Evolutionary conservation across 495 filamentous ascomycete genomes (phyloP), one percentile per base, ranked within the genome.

Genomic region (Annulohypoxylon nitens): DNA sequence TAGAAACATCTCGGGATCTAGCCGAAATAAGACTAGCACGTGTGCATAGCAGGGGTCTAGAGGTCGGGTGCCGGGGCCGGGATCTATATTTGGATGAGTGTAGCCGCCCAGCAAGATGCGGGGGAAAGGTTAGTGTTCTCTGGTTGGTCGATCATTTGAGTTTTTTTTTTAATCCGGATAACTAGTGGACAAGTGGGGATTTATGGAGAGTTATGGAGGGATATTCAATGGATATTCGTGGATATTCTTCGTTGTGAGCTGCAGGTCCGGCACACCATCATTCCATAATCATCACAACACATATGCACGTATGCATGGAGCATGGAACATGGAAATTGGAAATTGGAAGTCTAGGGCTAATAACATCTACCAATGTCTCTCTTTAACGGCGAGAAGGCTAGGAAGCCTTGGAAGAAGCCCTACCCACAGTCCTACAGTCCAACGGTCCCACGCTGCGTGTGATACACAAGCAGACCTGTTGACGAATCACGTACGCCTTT

Each of bases 101-200:
- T 74, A 74, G 63, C 58, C 72, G 72, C 72, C 72, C 58, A 70
- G 33, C 45, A 63, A 64, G 67, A 67, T 74, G 67, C 67, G 67
- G 72, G 67, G 72, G 67, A 70, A 26, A 48, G 59, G n/a, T 33
- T 18, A 0, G 1, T 64, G 4, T 10, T 0, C 9, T 63, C 25
- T 74, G 72, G 36, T 70, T 74, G 72, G 72, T 47, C 7, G 34
- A 63, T 11, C 23, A 10, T 66, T 67, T 18, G 50, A 74, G 23
- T 30, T 30, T 30, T 9, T 62, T 51, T 51, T 63, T 37, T 39
- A 34, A 33, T 61, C 58, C 43, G 26, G 41, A 26, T 12, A 54
- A 39, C 33, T 54, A 61, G 10, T 60, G 51, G 30, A 39, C 33
- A 45, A 61, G 10, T 60, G 39, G 39, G 12, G 39, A n/a, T 2